phyloP scores from a whole-genome alignment of 2,329 filamentous ascomycete genomes.

The Seiridium cupressi region DNA sequence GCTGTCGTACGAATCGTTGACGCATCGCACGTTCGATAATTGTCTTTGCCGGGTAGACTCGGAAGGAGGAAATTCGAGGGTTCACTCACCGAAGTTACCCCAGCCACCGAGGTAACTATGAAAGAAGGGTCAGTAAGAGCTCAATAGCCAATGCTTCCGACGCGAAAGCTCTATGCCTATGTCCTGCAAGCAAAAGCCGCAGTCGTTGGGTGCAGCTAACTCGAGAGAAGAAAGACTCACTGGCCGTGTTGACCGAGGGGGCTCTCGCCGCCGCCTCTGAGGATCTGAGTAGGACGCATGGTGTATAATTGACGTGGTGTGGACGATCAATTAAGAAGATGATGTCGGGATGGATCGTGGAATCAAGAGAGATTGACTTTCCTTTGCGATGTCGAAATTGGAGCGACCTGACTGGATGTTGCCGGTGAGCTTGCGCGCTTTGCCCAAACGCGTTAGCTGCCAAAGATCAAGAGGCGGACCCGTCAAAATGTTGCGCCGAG shows the following conservation, averaged over 20 bases:
- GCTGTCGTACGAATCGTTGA: constrained; percentile 3
- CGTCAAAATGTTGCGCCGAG: constrained; percentile 14
- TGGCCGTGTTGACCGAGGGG: constrained; percentile 42
- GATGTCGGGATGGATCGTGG: constrained; percentile 14
- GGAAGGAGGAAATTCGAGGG: neutral
- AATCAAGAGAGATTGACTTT: constrained; percentile 16
- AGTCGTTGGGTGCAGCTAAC: constrained; percentile 8
- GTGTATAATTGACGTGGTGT: constrained; percentile 27
- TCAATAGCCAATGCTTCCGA: neutral
- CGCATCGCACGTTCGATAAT: constrained; percentile 7
- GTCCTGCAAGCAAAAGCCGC: constrained; percentile 28
- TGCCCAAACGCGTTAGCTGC: neutral
- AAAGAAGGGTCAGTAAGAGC: constrained; percentile 11
- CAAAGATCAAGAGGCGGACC: neutral
- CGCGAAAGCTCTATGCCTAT: neutral
- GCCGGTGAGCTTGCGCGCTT: constrained; percentile 3
- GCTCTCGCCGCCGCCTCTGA: constrained; percentile 36
- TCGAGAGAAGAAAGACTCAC: constrained; percentile 31
- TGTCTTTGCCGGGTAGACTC: neutral
- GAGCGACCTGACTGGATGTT: constrained; percentile 14
- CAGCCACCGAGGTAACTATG: constrained; percentile 71
- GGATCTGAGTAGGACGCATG: constrained; percentile 46
- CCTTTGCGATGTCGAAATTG: constrained; percentile 24
- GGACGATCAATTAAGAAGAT: constrained; percentile 25
- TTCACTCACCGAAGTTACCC: constrained; percentile 70